Conservation (phyloP, 352 stramenopile genomes). For the Thalassiosira hispida region DNA sequence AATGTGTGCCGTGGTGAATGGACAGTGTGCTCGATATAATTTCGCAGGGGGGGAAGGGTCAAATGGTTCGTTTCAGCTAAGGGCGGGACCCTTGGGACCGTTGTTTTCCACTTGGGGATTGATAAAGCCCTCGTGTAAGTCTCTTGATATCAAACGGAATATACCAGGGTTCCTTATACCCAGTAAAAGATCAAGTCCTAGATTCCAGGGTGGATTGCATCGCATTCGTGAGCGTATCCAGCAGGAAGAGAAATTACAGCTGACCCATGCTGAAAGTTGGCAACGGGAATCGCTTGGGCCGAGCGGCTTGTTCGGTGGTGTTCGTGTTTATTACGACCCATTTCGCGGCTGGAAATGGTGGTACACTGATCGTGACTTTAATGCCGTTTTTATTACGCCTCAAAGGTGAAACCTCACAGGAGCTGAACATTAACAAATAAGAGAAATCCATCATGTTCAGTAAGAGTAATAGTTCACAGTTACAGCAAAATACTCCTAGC, state of each 20-base stretch:
- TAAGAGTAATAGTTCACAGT: too few relatives aligned
- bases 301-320: constrained; percentile 45
- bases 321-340: constrained; percentile 58
- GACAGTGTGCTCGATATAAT: constrained; percentile 25
- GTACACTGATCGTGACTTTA: constrained; percentile 56
- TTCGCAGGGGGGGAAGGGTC: background rate
- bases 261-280: constrained; percentile 34
- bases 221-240: constrained; percentile 36
- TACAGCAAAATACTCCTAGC: too few relatives aligned
- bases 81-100: constrained; percentile 1
- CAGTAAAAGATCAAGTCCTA: constrained; percentile 38
- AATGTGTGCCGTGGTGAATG: constrained; percentile 54
- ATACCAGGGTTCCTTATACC: constrained; percentile 54
- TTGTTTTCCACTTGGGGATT: constrained; percentile 32
- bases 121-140: constrained; percentile 27
- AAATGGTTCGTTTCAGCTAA: background rate
- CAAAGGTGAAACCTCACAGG: too few relatives aligned
- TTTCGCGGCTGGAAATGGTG: constrained; percentile 52
- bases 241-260: constrained; percentile 33
- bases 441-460: too few relatives aligned
- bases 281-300: constrained; percentile 21
- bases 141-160: constrained; percentile 29
- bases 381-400: constrained; percentile 29
- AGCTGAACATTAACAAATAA: too few relatives aligned
- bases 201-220: constrained; percentile 26